Base-by-base conservation (phyloP, 352 stramenopile species). In the Blastocystis sp. region DNA sequence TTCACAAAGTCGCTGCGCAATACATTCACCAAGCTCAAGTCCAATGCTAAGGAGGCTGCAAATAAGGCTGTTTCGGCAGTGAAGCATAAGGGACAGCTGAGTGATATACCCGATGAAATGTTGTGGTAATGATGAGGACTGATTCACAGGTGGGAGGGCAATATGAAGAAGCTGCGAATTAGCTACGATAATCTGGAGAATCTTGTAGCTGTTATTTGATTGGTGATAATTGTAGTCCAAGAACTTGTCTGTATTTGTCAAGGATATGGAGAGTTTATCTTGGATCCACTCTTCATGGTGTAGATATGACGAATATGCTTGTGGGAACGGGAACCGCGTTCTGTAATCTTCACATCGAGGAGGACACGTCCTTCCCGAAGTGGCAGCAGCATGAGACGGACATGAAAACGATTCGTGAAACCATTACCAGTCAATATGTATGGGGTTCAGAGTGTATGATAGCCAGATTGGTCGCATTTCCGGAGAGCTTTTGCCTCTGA, bases 31-130 rank as follows among this genome's bases (percentile, higher is more conserved):
- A 81, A 81, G 49, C n/a, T 81, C 42, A 64, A 40, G 1, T 81
- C 69, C 42, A 44, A 29, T 44, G 69, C 53, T 11, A 81, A 81
- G 48, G 48, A 81, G 29, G 56, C 56, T 36, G 69, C 51, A 34
- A 81, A 64, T 32, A 81, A 81, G 36, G 63, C 69, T 1, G 48
- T 40, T 59, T 81, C 69, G 16, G 44, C 46, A 18, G 42, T 81
- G 21, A 81, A 81, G 48, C 69, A 81, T 44, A 81, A 81, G 34
- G 69, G 69, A 59, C 61, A 40, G 44, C 16, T 81, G 61, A 24
- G 29, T 81, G 69, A 81, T 24, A 81, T 81, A 27, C 69, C 69
- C 46, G 69, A 81, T 65, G 46, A 81, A 65, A 24, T 49, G 69
- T 81, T 16, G 42, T 8, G 0, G 2, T 44, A 27, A 6, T 53